These are phyloP conservation scores for Ascosphaera apis DNA, from an alignment of 2,329 filamentous ascomycete species.

Conservation along the genomic window DNA sequence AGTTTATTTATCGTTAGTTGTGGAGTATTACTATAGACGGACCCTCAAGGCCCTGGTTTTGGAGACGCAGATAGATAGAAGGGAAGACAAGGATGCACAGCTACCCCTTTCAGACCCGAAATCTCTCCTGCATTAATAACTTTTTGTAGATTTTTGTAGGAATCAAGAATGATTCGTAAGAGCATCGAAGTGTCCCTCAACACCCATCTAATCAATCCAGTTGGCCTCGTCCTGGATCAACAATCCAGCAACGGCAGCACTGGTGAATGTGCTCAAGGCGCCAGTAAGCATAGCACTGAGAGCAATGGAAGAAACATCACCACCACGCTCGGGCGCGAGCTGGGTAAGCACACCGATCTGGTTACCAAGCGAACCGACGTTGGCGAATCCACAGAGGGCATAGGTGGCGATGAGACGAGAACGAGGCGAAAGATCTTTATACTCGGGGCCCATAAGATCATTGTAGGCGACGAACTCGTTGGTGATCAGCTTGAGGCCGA, in stretches of 20 bases:
- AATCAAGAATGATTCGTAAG: no score
- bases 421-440: slow-evolving; percentile 39
- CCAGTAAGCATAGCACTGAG: slow-evolving; percentile 57
- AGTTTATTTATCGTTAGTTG: no score
- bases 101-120: no score
- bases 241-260: slow-evolving; percentile 55
- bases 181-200: no score
- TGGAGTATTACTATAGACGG: no score
- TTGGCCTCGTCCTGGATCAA: slow-evolving; percentile 33
- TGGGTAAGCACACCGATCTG: slow-evolving; percentile 76
- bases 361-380: slow-evolving; percentile 68
- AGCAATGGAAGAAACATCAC: slow-evolving; percentile 54
- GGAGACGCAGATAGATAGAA: no score
- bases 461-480: slow-evolving; percentile 64
- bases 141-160: no score
- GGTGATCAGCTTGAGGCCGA: slow-evolving; percentile 65
- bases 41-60: no score
- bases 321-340: slow-evolving; percentile 49
- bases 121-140: no score
- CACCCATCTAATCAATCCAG: neutral
- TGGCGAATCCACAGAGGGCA: slow-evolving; percentile 60
- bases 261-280: slow-evolving; percentile 55
- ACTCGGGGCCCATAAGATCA: slow-evolving; percentile 28
- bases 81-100: no score
- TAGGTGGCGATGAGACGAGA: slow-evolving; percentile 69